These are phyloP conservation scores for Turnera subulata DNA, from an alignment of 345 rosid genomes.

Conservation along the genomic window DNA sequence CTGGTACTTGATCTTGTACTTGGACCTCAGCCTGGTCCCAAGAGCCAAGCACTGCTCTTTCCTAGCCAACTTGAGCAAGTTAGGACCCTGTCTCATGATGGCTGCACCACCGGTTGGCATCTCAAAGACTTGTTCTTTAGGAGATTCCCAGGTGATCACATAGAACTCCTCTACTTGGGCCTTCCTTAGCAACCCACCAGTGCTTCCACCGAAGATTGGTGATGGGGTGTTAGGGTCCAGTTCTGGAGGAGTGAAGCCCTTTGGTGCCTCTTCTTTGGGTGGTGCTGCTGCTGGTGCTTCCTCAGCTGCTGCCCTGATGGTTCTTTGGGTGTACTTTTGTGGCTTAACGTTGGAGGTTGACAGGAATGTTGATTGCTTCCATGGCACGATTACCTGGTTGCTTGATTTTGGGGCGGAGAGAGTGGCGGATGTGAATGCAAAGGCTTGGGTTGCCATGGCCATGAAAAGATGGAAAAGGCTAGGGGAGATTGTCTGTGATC, in stretches of 20 bases:
- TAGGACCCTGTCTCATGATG: constrained; percentile 93
- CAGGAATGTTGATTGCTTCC: constrained; percentile 34
- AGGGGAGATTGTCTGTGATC: neutral
- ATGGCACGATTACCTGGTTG: constrained; percentile 36
- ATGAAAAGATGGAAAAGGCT: neutral
- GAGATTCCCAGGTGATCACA: constrained; percentile 92
- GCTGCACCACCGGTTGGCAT: constrained; percentile 98
- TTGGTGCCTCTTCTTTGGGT: constrained; percentile 61
- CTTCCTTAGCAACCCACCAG: constrained; percentile 70
- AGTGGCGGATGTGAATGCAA: constrained; percentile 47
- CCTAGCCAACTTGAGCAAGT: constrained; percentile 85
- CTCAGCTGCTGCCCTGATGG: constrained; percentile 34
- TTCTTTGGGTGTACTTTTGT: constrained; percentile 19
- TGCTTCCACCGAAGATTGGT: constrained; percentile 88
- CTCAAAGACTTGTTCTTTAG: constrained; percentile 88
- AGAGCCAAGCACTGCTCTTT: constrained; percentile 93
- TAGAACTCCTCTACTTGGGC: constrained; percentile 94
- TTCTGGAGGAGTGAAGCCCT: constrained; percentile 79
- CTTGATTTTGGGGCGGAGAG: constrained; percentile 43
- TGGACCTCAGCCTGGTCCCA: constrained; percentile 85
- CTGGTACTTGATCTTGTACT: constrained; percentile 96
- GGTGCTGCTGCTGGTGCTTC: constrained; percentile 31
- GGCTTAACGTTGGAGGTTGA: constrained; percentile 5
- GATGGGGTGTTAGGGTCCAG: constrained; percentile 86
- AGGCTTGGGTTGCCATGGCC: constrained; percentile 72